A percentile compares a stretch with the other conserved stretches of the same genome.
Evolutionary conservation across 371 early-diverging fungal genomes (phyloP).

Genomic region (Entomophthora muscae): DNA sequence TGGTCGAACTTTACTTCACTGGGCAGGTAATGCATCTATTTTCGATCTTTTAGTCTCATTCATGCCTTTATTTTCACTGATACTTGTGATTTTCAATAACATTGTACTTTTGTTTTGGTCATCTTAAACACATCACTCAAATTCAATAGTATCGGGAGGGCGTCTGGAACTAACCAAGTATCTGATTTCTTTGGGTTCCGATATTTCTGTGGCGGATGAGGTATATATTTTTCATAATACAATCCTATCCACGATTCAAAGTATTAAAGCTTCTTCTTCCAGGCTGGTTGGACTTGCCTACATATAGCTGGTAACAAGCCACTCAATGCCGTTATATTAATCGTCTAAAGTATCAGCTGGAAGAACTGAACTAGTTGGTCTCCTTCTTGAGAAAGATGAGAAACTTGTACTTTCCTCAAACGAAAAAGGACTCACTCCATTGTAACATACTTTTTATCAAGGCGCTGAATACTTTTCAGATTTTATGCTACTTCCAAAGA

Average conservation of each 20-base stretch:
- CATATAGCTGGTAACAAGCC: conserved; percentile 3
- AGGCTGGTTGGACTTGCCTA: conserved; percentile 5
- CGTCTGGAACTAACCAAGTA: background rate
- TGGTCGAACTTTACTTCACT: background rate
- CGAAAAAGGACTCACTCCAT: background rate
- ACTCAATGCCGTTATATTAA: background rate
- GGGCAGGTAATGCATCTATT: conserved; percentile 1
- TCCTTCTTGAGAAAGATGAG: background rate
- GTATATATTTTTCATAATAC: background rate
- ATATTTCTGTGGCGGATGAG: background rate
- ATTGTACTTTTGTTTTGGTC: background rate
- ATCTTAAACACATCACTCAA: background rate
- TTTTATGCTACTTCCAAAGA: background rate
- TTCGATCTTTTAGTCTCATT: background rate
- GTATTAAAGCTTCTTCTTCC: background rate
- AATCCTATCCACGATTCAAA: background rate
- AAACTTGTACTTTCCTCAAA: background rate
- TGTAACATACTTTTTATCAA: background rate
- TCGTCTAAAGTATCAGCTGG: background rate
- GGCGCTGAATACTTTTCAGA: background rate
- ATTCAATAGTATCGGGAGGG: background rate
- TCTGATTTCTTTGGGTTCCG: background rate
- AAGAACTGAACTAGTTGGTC: background rate
- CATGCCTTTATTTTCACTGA: background rate
- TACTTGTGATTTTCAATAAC: background rate